phyloP scores from a whole-genome alignment of 768 basidiomycete species.

The Calocybe gangraenosa region DNA sequence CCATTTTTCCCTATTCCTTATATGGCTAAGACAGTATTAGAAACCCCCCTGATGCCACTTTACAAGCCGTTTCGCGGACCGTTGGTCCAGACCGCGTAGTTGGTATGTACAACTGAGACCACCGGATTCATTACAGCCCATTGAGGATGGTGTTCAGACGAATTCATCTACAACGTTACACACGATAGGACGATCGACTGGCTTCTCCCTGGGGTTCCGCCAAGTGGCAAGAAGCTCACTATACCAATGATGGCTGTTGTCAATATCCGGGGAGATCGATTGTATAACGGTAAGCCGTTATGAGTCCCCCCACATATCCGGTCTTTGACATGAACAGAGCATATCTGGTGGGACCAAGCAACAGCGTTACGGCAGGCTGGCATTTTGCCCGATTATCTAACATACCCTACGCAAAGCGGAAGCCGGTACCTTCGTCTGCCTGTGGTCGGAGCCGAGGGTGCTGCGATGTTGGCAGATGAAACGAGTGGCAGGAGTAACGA shows the following conservation, averaged over 20 bases:
- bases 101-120: constrained; percentile 25
- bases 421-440: constrained; percentile 28
- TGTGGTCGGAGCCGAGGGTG: constrained; percentile 31
- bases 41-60: constrained; percentile 41
- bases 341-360: constrained; percentile 44
- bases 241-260: constrained; percentile 57
- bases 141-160: constrained; percentile 28
- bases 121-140: not conserved
- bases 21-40: constrained; percentile 18
- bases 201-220: constrained; percentile 50
- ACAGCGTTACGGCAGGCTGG: constrained; percentile 34
- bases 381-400: constrained; percentile 29
- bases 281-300: constrained; percentile 30
- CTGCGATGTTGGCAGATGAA: constrained; percentile 33
- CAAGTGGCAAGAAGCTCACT: constrained; percentile 41
- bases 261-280: constrained; percentile 39
- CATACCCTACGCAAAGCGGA: constrained; percentile 21
- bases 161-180: constrained; percentile 45
- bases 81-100: constrained; percentile 47
- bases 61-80: constrained; percentile 47
- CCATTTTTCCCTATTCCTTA: not conserved
- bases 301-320: not conserved
- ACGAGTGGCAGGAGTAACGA: constrained; percentile 31
- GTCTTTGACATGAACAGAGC: constrained; percentile 23
- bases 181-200: constrained; percentile 42